Percentiles rank a stretch among this genome's conserved stretches.
These are phyloP conservation scores for Lippia alba DNA, from an alignment of 305 asterid species.

Conservation along the genomic window DNA sequence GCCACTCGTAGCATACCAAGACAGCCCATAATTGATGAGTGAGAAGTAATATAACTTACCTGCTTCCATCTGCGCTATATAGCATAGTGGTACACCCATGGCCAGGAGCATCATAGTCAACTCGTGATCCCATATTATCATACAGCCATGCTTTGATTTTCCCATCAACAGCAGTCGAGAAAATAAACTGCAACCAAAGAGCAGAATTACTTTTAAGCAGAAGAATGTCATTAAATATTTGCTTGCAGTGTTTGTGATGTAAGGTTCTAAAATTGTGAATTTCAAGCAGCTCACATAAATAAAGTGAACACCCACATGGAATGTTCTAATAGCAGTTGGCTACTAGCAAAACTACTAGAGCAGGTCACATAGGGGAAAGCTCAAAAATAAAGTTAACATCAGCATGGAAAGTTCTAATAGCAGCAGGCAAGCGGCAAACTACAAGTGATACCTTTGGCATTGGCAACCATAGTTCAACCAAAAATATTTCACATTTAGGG, in stretches of 20 bases:
- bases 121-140: slow-evolving; percentile 84
- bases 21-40: slow-evolving; percentile 8
- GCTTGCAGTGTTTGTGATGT: not conserved
- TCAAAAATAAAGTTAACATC: slow-evolving; percentile 9
- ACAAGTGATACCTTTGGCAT: not conserved
- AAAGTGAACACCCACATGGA: slow-evolving; percentile 1
- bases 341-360: not conserved
- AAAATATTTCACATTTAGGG: not conserved
- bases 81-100: slow-evolving; percentile 85
- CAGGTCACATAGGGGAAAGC: not conserved
- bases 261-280: slow-evolving; percentile 7
- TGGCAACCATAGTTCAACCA: not conserved
- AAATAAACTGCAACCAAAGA: slow-evolving; percentile 65
- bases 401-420: not conserved
- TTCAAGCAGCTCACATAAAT: slow-evolving; percentile 1
- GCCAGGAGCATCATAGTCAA: slow-evolving; percentile 93
- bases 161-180: slow-evolving; percentile 85
- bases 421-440: not conserved
- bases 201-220: slow-evolving; percentile 27
- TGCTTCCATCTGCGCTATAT: slow-evolving; percentile 86
- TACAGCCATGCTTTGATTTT: slow-evolving; percentile 91
- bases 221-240: slow-evolving; percentile 6
- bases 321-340: not conserved
- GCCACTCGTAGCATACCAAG: not conserved
- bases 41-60: slow-evolving; percentile 43